Base-by-base conservation (phyloP, 169 alveolate species). In the Plasmodium billcollinsi region DNA sequence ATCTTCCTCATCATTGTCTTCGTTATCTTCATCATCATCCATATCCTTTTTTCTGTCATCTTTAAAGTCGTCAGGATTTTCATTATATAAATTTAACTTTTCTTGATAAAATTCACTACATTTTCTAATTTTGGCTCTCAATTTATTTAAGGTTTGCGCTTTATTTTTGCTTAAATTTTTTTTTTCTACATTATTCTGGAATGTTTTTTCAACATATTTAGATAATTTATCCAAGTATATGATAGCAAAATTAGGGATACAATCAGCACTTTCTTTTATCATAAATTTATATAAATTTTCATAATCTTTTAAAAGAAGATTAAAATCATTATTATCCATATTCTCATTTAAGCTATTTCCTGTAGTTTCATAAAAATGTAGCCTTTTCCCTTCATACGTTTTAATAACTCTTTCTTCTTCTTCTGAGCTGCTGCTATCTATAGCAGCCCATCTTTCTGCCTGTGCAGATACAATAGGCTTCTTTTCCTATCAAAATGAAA, bases 381-480 rank as follows among this genome's bases (percentile, higher is more conserved):
- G 66, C 45, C 95, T 95, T 88, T 95, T 95, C 59, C 96, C 97
- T 88, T 93, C 95, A 47, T 95, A 96, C n/a, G 96, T 94, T 70
- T 90, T 88, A 33, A 95, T 96, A 4, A 95, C 96, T 74, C 97
- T 92, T 18, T 94, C 93, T 69, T 94, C 97, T 15, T 93, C 97
- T 47, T 95, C 97, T 24, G 94, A 94, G 43, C 95, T 93, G 9
- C 95, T 93, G 15, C 96, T 94, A 78, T 94, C 96, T 47, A 92
- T 88, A 39, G 95, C 93, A 15, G 91, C 95, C 96, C 96, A 94
- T 21, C 92, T 74, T 56, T 88, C 88, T 69, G 92, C 89, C 61
- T 63, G 88, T 29, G 88, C 92, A 3, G 92, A 61, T 14, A 89
- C 94, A 24, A 74, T 91, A 11, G 88, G 93, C 56, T 93, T 93